Conservation (phyloP, 768 basidiomycete species). For the Leccinum imitatum region DNA sequence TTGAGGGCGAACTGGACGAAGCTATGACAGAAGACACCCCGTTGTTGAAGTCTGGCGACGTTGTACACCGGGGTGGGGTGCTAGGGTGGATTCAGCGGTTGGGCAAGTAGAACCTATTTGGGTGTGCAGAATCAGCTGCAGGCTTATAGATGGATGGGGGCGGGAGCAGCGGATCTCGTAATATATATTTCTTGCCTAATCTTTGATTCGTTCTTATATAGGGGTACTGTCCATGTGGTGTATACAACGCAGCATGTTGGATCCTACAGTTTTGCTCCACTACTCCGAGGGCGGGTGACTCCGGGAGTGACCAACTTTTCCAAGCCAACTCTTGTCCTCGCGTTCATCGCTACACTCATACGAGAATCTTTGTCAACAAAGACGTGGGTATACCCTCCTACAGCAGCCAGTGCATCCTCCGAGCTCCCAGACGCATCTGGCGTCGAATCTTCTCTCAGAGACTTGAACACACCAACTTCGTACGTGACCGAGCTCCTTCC, state of each 20-base stretch:
- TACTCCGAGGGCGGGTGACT: not conserved
- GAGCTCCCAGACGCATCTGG: slow-evolving; percentile 2
- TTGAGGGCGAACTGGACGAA: slow-evolving; percentile 20
- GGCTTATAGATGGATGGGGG: not conserved
- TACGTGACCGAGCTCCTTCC: slow-evolving; percentile 78
- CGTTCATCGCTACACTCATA: slow-evolving; percentile 51
- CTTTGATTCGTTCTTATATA: not conserved
- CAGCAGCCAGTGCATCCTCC: slow-evolving; percentile 36
- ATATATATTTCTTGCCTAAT: not conserved
- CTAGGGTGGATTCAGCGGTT: slow-evolving; percentile 25
- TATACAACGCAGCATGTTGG: not conserved
- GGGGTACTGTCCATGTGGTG: not conserved
- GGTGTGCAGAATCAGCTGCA: not conserved
- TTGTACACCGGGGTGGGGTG: slow-evolving; percentile 22
- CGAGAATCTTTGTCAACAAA: slow-evolving; percentile 66
- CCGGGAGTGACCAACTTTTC: slow-evolving; percentile 7
- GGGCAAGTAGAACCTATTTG: slow-evolving; percentile 11
- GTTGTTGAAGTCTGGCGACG: slow-evolving; percentile 22
- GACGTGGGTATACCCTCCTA: slow-evolving; percentile 76
- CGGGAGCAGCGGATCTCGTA: not conserved
- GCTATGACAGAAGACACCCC: slow-evolving; percentile 20
- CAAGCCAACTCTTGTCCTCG: slow-evolving; percentile 46
- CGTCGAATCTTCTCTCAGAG: slow-evolving; percentile 1
- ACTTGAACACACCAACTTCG: slow-evolving; percentile 73
- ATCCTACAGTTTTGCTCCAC: slow-evolving; percentile 21